A percentile compares a stretch with the other conserved stretches of the same genome.
Evolutionary conservation across 441 rosid species (phyloP).

Genomic region (Erodium trifolium): DNA sequence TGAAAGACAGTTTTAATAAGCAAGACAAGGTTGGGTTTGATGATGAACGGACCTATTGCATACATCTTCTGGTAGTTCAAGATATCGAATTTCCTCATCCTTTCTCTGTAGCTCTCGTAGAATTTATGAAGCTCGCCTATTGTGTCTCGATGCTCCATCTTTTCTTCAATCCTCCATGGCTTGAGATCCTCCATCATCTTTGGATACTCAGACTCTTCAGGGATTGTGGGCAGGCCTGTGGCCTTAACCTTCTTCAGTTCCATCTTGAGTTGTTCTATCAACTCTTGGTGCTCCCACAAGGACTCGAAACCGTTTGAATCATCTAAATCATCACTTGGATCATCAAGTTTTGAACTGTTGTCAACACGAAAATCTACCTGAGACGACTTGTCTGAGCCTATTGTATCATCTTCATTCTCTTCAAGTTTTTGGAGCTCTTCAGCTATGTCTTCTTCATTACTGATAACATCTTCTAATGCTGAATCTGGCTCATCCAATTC

Average conservation of each 20-base stretch:
- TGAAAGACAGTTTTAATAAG: neutral
- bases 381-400: no score
- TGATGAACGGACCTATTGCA: constrained; percentile 59
- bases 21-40: neutral
- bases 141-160: constrained; percentile 44
- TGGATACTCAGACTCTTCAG: constrained; percentile 63
- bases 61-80: constrained; percentile 85
- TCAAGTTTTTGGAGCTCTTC: no score
- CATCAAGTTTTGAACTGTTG: constrained; percentile 7
- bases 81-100: constrained; percentile 84
- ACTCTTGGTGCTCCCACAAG: constrained; percentile 84
- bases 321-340: constrained; percentile 15
- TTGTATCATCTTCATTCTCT: no score
- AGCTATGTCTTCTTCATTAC: neutral
- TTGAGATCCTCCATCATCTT: constrained; percentile 68
- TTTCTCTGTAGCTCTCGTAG: constrained; percentile 69
- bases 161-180: constrained; percentile 85
- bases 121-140: constrained; percentile 79
- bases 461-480: neutral
- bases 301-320: constrained; percentile 49
- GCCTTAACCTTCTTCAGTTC: constrained; percentile 79
- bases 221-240: constrained; percentile 76
- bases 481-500: no score
- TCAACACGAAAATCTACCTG: no score
- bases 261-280: constrained; percentile 81